Evolutionary conservation across 768 basidiomycete species (phyloP), one percentile per base, ranked within the genome.

Genomic region (Termitomyces titanicus): DNA sequence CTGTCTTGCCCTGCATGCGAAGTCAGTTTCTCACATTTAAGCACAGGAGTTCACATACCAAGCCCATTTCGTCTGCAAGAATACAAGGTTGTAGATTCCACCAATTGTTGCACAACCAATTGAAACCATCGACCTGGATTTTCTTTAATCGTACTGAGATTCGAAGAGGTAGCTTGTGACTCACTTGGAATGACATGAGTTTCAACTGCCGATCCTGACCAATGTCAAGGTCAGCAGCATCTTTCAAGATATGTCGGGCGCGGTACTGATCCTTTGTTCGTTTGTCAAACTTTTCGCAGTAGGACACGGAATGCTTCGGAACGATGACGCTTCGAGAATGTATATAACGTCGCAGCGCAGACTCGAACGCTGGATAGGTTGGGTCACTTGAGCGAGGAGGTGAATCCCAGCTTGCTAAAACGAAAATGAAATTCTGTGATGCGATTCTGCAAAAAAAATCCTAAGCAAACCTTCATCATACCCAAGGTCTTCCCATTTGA

Each of bases 41-140:
- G 11, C 12, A 38, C 18, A 54, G 24, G 53, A 45, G 29, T 60
- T 24, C 50, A 60, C 65, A 49, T 68, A 92, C 93, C 67, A 94
- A 72, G 55, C 94, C 94, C 97, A 99, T 98, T 70, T 98, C 97
- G 66, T 99, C 97, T 3, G 97, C 96, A 20, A 98, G 80, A 59
- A 95, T 95, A 58, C 88, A 92, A 40, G 84, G 83, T 58, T 92
- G 92, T 40, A 76, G 79, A 59, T 81, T 85, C 86, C 88, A 92
- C 94, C 94, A 95, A 58, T 94, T 92, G 60, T 86, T 82, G 60
- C 81, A 86, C 44, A 93, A 75, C 92, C 89, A 92, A 52, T 91
- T 90, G 51, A 92, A 85, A 33, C 89, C 90, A 27, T 89, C 86
- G 8, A 88, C 79, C 87, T 89, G 52, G 15, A 46, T n/a, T 49